Base-by-base conservation (phyloP, 495 filamentous ascomycete genomes). In the Clavariopsis aquatica region DNA sequence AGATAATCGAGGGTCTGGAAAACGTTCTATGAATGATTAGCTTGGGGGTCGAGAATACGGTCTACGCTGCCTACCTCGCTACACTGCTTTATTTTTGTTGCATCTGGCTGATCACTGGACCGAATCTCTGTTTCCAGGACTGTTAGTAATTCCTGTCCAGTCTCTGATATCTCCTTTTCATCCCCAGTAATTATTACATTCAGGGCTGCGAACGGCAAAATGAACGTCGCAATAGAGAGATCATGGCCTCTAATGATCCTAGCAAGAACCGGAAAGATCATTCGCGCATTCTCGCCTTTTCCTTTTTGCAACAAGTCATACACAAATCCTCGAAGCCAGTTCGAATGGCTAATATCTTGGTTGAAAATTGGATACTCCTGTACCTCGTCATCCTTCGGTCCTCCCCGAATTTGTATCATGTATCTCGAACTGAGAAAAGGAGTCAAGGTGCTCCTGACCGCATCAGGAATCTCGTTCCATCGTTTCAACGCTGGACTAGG, bases 1-100 rank as follows among this genome's bases (percentile, higher is more conserved):
- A 92, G 81, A 74, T 98, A 96, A 72, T 98, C 95, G 24, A 98
- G 81, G 15, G 95, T 85, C 59, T 87, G 86, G 75, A 98, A 98
- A 10, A 96, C 86, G 57, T 88, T 90, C 91, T 96, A 69, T 41
- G 2, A 23, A 69, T 28, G 59, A 58, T 57, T 51, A 68, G 63
- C 24, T 23, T 46, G 20, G 36, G 7, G 36, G 7, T 34, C 10
- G 1, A 38, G 22, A 27, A 19, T 34, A 8, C 8, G 20, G 52
- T 22, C 2, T 2, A 10, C 2, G 9, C 20, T 10, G 76, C 81
- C 77, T 79, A 92, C 92, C 79, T 96, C 89, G 72, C 89, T 93
- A 74, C 88, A 92, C 27, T 88, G 80, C 70, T 92, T 88, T 62
- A 89, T 81, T 38, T 87, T 86, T 59, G 95, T 90, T 27, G 79